Evolutionary conservation across 2,329 filamentous ascomycete genomes (phyloP).

Genomic region (Sclerotinia trifoliorum): DNA sequence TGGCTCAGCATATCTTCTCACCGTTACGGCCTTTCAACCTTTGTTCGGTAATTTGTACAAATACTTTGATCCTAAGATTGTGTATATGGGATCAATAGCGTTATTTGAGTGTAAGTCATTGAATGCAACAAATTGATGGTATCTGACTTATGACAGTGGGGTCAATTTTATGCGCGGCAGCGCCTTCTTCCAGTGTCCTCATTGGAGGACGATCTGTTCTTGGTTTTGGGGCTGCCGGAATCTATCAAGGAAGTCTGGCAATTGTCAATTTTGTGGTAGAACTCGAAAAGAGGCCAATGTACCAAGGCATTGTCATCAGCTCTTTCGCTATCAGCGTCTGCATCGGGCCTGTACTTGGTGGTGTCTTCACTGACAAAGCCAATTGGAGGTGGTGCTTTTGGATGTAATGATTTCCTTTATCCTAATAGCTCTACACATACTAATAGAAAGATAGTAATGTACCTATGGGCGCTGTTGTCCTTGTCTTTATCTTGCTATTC

Average conservation of each 20-base stretch:
- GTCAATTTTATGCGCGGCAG: constrained; percentile 48
- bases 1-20: constrained; percentile 40
- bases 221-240: constrained; percentile 50
- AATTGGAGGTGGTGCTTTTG: constrained; percentile 41
- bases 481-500: constrained; percentile 42
- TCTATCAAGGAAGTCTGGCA: constrained; percentile 49
- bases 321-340: constrained; percentile 17
- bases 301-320: constrained; percentile 22
- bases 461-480: constrained; percentile 42
- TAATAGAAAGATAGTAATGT: constrained; percentile 24
- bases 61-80: constrained; percentile 27
- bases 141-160: constrained; percentile 38
- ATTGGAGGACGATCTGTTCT: constrained; percentile 50
- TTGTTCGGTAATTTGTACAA: constrained; percentile 28
- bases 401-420: constrained; percentile 37
- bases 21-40: constrained; percentile 38
- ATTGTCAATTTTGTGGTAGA: constrained; percentile 48
- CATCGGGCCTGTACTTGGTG: constrained; percentile 58
- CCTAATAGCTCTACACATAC: neutral
- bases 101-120: constrained; percentile 17
- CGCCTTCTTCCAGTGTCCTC: constrained; percentile 45
- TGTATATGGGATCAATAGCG: constrained; percentile 17
- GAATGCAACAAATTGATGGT: too few species aligned
- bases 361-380: constrained; percentile 55
- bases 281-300: constrained; percentile 18